These are phyloP conservation scores for Metschnikowia baotianmanensis DNA, from an alignment of 805 yeast genomes.

Conservation along the genomic window DNA sequence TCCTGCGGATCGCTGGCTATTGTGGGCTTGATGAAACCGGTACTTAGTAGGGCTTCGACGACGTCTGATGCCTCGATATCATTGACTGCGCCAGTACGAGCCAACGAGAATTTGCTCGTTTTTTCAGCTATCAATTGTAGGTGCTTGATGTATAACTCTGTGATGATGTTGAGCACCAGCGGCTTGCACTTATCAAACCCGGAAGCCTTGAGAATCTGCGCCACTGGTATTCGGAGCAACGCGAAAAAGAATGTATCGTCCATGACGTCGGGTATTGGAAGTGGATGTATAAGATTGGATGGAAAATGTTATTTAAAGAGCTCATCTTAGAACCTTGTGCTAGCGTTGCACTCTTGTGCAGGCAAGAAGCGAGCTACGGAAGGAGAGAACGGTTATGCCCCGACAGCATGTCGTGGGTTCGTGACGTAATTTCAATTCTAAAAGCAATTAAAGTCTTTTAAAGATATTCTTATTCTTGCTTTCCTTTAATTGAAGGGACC, in stretches of 20 bases:
- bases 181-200: constrained; percentile 85
- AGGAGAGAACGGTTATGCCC: too few relatives aligned
- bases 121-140: constrained; percentile 52
- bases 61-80: constrained; percentile 63
- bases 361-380: too few relatives aligned
- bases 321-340: background rate
- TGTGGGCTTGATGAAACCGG: constrained; percentile 59
- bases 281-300: background rate
- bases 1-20: constrained; percentile 46
- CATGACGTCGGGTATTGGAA: constrained; percentile 19
- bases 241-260: constrained; percentile 41
- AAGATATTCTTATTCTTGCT: too few relatives aligned
- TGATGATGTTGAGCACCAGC: constrained; percentile 65
- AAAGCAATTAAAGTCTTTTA: too few relatives aligned
- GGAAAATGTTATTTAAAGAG: background rate
- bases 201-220: constrained; percentile 66
- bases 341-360: background rate
- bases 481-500: too few relatives aligned
- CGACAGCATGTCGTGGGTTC: too few relatives aligned
- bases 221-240: constrained; percentile 37
- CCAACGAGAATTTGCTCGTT: constrained; percentile 48
- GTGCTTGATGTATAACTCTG: constrained; percentile 71
- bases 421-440: too few relatives aligned
- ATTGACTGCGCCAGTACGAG: constrained; percentile 32
- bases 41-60: constrained; percentile 62